Evolutionary conservation across 768 basidiomycete species (phyloP), one percentile per base, ranked within the genome.

Genomic region (Russula brevipes): DNA sequence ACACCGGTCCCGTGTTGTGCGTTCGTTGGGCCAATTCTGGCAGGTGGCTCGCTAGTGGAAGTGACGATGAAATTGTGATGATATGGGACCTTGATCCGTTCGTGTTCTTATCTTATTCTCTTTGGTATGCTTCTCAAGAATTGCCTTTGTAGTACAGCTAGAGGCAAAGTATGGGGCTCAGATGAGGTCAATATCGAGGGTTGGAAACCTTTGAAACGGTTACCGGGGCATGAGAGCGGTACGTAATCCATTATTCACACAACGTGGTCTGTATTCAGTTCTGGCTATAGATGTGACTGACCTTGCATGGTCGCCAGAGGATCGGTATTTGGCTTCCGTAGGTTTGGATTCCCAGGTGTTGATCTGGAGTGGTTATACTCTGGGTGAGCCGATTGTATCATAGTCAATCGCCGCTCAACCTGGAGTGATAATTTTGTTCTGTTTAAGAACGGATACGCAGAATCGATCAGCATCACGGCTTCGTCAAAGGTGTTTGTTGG

Each of bases 401-500:
- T 24, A 9, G 1, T 33, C 4, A n/a, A 30, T 41, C 14, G 14
- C 30, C 36, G 12, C 44, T 54, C 12, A 19, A n/a, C 39, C 39
- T 46, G 16, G 24, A n/a, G 33, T 42, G 45, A 24, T 38, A 53
- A 14, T 44, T 14, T 47, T 17, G 2, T 33, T 55, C 4, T 24
- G 16, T 50, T 17, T 0, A 71, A 97, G 95, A 95, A 69, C 87
- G 89, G 12, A 73, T 98, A 60, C 80, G 83, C 44, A 91, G 88
- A 73, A 82, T 99, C 6, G 90, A 91, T 62, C 85, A 85, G 61
- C 97, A 98, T 71, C 87, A 92, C 70, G 96, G 94, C 2, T 98
- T 98, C 73, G 95, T 99, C 69, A 98, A 99, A 75, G 97, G 97
- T 62, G 92, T 99, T 54, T 95, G 93, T 71, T 99, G 96, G 87